These are phyloP conservation scores for Tolypocladium tropicale DNA, from an alignment of 2,329 filamentous ascomycete genomes.

Conservation along the genomic window DNA sequence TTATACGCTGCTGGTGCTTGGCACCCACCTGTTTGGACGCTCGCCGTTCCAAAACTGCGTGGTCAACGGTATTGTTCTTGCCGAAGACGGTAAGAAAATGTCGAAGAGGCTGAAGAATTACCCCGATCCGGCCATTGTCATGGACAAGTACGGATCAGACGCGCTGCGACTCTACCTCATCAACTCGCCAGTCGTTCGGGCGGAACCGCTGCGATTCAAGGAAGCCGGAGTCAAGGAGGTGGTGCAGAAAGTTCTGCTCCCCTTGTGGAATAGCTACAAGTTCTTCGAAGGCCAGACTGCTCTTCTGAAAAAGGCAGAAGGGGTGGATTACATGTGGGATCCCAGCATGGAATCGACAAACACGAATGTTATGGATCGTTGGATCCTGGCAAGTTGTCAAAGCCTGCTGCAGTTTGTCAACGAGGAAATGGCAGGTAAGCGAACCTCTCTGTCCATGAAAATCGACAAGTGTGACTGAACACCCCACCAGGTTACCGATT, in stretches of 20 bases:
- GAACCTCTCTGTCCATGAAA: not conserved
- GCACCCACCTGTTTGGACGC: constrained; percentile 75
- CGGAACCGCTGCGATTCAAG: constrained; percentile 84
- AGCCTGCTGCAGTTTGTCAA: constrained; percentile 87
- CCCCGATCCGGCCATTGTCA: constrained; percentile 74
- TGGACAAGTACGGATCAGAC: constrained; percentile 83
- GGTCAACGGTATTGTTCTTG: constrained; percentile 90
- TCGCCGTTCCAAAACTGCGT: constrained; percentile 92
- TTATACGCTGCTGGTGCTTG: constrained; percentile 82
- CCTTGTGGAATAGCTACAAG: constrained; percentile 93
- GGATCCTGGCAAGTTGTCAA: constrained; percentile 89
- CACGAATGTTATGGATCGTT: constrained; percentile 89
- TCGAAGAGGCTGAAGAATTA: constrained; percentile 96
- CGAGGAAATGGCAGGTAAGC: constrained; percentile 72
- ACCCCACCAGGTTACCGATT: constrained; percentile 50
- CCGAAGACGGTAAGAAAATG: constrained; percentile 98
- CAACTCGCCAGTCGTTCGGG: constrained; percentile 89
- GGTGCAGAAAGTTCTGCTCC: constrained; percentile 80
- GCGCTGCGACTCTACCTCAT: constrained; percentile 91
- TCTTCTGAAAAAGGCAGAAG: constrained; percentile 75
- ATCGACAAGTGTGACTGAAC: not conserved
- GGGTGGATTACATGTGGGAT: constrained; percentile 69
- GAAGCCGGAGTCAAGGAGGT: constrained; percentile 91
- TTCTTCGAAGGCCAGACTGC: constrained; percentile 88
- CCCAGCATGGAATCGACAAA: constrained; percentile 65